Evolutionary conservation across 1,284 basidiomycete genomes (phyloP), one percentile per base, ranked within the genome.

Genomic region (Puccinia triticina): DNA sequence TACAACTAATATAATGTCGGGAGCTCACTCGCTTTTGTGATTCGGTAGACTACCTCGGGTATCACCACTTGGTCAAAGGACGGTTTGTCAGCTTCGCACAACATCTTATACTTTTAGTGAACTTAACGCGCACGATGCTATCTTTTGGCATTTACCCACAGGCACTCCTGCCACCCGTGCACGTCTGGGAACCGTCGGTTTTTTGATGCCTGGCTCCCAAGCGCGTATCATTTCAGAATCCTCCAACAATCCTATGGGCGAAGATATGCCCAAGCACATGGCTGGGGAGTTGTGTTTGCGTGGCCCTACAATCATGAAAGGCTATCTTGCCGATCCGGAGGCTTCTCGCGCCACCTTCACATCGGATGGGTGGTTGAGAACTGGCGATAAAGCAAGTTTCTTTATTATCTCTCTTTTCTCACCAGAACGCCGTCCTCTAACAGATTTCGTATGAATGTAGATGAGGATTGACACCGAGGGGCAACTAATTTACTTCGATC

Each of bases 281-380:
- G 87, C 90, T 0, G 94, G 95, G 4, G 94, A 96, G 86, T 85
- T 96, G 12, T 94, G 93, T 92, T 84, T 94, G 8, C 89, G 91
- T 75, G 93, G 94, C 0, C 92, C 92, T 0, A 90, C 88, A 2
- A 89, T 95, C 77, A 94, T 94, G 93, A 94, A 93, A 88, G 89
- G 89, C 11, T 90, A 90, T 85, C 87, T 88, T 84, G 91, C 91
- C 85, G 93, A 94, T 83, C 87, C 88, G 0, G 87, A 87, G 23
- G 93, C 93, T 8, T 94, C 93, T 0, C 86, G 87, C 16, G 89
- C 90, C 12, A 87, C 91, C 3, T 92, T 94, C 84, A 93, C 92
- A 0, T 86, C 88, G 0, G 91, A 93, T 83, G 90, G 90, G 2
- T 95, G 92, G 92, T 92, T 94, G 89, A 93, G 92, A 89, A 95